Evolutionary conservation across 129 eudicot species (phyloP).

Genomic region (Calendula officinalis): DNA sequence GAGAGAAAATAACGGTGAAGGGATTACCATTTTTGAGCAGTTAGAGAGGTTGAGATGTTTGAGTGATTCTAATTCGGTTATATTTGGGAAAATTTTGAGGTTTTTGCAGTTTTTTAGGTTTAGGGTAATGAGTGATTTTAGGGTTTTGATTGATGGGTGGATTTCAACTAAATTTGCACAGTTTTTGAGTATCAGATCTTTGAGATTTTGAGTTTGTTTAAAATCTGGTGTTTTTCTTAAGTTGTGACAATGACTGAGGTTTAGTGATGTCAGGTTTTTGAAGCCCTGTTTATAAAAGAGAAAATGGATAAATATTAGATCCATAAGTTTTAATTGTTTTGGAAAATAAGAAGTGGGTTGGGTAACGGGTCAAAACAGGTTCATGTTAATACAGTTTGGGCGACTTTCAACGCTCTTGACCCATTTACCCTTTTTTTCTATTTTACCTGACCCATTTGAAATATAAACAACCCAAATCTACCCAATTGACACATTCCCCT

Average conservation of each 20-base stretch:
- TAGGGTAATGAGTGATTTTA: slow-evolving; percentile 28
- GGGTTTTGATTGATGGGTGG: slow-evolving; percentile 27
- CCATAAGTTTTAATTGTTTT: neutral
- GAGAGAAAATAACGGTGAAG: slow-evolving; percentile 17
- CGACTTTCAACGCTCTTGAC: neutral
- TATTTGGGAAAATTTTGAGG: slow-evolving; percentile 29
- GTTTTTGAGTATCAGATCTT: slow-evolving; percentile 31
- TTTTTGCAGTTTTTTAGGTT: slow-evolving; percentile 32
- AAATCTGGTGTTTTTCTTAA: slow-evolving; percentile 35
- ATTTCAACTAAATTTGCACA: slow-evolving; percentile 30
- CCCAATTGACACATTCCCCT: too few relatives aligned
- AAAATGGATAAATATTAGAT: neutral
- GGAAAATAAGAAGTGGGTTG: neutral
- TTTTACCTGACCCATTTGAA: too few relatives aligned
- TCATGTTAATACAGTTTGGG: neutral
- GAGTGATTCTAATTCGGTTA: slow-evolving; percentile 25
- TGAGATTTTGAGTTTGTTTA: slow-evolving; percentile 30
- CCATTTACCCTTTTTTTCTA: too few relatives aligned
- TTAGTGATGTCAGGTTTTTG: slow-evolving; percentile 20
- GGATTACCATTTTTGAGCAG: slow-evolving; percentile 37
- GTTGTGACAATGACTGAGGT: slow-evolving; percentile 37
- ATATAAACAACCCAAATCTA: too few relatives aligned
- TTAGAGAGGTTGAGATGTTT: slow-evolving; percentile 47
- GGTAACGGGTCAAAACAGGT: neutral
- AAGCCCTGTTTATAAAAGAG: slow-evolving; percentile 23